A percentile compares a stretch with the other conserved stretches of the same genome.
phyloP scores from a whole-genome alignment of 2,329 filamentous ascomycete genomes.

The Colletotrichum gloeosporioides region DNA sequence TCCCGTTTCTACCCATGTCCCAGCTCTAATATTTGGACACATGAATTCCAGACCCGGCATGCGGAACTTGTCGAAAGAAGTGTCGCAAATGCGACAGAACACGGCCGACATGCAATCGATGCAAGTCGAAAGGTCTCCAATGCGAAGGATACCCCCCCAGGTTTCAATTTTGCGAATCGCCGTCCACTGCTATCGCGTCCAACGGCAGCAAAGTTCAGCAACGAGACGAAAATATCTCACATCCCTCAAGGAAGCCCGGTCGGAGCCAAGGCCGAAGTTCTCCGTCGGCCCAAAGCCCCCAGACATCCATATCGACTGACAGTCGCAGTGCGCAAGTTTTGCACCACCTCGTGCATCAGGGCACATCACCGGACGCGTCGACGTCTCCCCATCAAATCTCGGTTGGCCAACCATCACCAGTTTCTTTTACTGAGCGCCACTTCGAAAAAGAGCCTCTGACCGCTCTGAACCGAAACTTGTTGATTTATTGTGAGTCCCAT shows the following conservation, averaged over 20 bases:
- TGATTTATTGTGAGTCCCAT: background rate
- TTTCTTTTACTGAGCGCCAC: background rate
- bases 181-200: conserved; percentile 21
- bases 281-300: background rate
- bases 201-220: background rate
- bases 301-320: background rate
- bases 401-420: background rate
- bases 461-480: background rate
- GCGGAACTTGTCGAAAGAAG: conserved; percentile 35
- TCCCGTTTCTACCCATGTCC: background rate
- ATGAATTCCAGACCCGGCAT: conserved; percentile 29
- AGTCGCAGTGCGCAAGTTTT: background rate
- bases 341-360: background rate
- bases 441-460: background rate
- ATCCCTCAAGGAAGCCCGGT: background rate
- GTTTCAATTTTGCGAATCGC: conserved; percentile 31
- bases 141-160: conserved; percentile 34
- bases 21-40: background rate
- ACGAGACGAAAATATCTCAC: background rate
- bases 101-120: conserved; percentile 32
- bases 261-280: background rate
- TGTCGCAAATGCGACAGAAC: conserved; percentile 36
- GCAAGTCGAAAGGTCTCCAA: conserved; percentile 30
- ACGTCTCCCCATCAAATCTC: background rate
- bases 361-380: background rate